Evolutionary conservation across 441 rosid species (phyloP).

Genomic region (Populus hybrid): DNA sequence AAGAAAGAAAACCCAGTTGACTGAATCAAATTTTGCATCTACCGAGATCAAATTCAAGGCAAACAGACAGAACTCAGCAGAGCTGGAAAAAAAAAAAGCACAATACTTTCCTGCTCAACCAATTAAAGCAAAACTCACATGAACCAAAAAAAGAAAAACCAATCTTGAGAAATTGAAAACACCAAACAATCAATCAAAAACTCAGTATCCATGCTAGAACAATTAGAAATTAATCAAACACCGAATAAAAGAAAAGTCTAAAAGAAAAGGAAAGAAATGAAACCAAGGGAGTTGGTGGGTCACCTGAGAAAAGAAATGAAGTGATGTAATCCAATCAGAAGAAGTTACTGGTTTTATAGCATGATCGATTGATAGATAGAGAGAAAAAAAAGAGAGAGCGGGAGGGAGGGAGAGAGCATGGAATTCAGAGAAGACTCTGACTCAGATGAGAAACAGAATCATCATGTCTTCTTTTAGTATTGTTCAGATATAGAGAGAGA

Average conservation of each 20-base stretch:
- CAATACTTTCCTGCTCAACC: background rate
- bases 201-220: background rate
- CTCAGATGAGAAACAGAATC: slow-evolving; percentile 7
- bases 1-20: slow-evolving; percentile 15
- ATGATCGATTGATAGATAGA: background rate
- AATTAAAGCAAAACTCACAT: background rate
- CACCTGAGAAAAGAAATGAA: slow-evolving; percentile 2
- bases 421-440: slow-evolving; percentile 14
- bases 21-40: slow-evolving; percentile 5
- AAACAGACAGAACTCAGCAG: background rate
- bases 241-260: no score
- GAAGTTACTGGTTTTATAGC: background rate
- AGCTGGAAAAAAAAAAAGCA: background rate
- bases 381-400: background rate
- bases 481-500: slow-evolving; percentile 10
- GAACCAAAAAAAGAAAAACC: background rate
- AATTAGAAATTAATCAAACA: background rate
- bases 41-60: background rate
- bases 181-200: slow-evolving; percentile 4
- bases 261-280: background rate
- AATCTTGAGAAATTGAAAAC: slow-evolving; percentile 4
- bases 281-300: background rate
- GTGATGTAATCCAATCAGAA: background rate
- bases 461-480: background rate
- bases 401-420: background rate